Evolutionary conservation across 345 rosid species (phyloP).

Genomic region (Triadica sebifera): DNA sequence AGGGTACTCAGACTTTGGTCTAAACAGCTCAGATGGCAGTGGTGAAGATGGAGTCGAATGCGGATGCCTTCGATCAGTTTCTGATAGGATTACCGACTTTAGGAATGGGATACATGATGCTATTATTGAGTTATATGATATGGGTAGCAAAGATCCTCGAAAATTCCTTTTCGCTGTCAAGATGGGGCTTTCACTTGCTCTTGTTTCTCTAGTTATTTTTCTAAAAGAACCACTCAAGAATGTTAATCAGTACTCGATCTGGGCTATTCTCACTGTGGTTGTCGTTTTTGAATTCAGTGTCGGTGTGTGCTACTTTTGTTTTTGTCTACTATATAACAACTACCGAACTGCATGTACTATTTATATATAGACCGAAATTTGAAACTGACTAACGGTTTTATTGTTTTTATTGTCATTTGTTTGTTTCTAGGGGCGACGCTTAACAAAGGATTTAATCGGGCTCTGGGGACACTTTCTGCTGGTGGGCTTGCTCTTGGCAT

Average conservation of each 20-base stretch:
- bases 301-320: slow-evolving; percentile 37
- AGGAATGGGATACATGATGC: slow-evolving; percentile 36
- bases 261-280: slow-evolving; percentile 87
- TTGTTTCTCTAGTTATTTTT: slow-evolving; percentile 55
- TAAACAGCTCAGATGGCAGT: slow-evolving; percentile 33
- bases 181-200: slow-evolving; percentile 65
- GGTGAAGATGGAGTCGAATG: slow-evolving; percentile 25
- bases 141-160: slow-evolving; percentile 68
- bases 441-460: slow-evolving; percentile 85
- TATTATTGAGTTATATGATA: slow-evolving; percentile 36
- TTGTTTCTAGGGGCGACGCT: slow-evolving; percentile 68
- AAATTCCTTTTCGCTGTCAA: slow-evolving; percentile 57
- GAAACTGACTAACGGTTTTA: not conserved
- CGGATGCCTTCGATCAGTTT: slow-evolving; percentile 44
- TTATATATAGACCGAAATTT: no score
- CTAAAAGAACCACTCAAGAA: slow-evolving; percentile 48
- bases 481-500: slow-evolving; percentile 78
- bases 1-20: slow-evolving; percentile 48
- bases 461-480: slow-evolving; percentile 80
- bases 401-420: not conserved
- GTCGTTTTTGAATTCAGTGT: slow-evolving; percentile 85
- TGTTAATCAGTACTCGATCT: slow-evolving; percentile 58
- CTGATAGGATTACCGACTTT: slow-evolving; percentile 34
- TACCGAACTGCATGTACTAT: no score
- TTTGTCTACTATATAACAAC: no score